Conservation (phyloP, 768 basidiomycete genomes). For the Leccinum subgranulosum region DNA sequence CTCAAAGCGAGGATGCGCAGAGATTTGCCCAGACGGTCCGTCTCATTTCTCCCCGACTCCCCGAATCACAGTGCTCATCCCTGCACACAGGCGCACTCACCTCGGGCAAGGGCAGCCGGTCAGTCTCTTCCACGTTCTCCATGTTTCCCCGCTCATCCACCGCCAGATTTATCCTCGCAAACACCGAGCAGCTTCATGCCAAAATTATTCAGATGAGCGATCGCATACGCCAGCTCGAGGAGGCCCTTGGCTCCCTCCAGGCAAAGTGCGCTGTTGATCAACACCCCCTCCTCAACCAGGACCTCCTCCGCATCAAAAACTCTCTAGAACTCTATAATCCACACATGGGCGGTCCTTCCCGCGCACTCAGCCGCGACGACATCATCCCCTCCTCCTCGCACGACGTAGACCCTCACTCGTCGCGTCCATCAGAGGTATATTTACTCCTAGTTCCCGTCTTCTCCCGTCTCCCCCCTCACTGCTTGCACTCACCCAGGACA, state of each 20-base stretch:
- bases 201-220: slow-evolving; percentile 60
- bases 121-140: slow-evolving; percentile 10
- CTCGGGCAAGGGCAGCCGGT: slow-evolving; percentile 64
- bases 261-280: slow-evolving; percentile 36
- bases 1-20: slow-evolving; percentile 62
- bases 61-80: not conserved
- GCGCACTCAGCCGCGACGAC: slow-evolving; percentile 3
- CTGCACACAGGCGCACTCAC: slow-evolving; percentile 49
- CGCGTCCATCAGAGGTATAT: slow-evolving; percentile 26
- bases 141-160: slow-evolving; percentile 8
- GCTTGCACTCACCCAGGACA: slow-evolving; percentile 19
- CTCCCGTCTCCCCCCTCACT: not conserved
- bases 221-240: slow-evolving; percentile 63
- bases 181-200: slow-evolving; percentile 63
- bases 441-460: not conserved
- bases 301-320: slow-evolving; percentile 60
- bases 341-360: slow-evolving; percentile 14
- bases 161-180: slow-evolving; percentile 61
- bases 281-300: slow-evolving; percentile 58
- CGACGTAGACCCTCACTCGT: slow-evolving; percentile 10
- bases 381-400: slow-evolving; percentile 12
- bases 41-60: not conserved
- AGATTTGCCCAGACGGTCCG: slow-evolving; percentile 58
- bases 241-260: slow-evolving; percentile 49
- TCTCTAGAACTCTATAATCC: slow-evolving; percentile 60